Evolutionary conservation across 1,139 yeast species (phyloP).

Genomic region (Tardiomyces blankii): DNA sequence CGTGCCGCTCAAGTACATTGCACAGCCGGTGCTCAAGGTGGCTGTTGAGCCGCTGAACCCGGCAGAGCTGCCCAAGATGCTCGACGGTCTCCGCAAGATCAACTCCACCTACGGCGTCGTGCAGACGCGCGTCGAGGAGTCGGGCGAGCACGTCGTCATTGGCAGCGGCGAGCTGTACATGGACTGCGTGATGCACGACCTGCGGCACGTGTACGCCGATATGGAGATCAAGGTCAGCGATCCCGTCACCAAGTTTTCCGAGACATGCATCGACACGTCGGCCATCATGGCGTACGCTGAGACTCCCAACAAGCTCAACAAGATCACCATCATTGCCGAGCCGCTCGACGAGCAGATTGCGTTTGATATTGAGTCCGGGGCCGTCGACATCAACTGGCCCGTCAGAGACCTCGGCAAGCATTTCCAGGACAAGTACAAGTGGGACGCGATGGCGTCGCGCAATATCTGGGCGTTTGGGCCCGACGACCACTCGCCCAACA

Average conservation of each 20-base stretch:
- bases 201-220: slow-evolving; percentile 49
- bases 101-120: slow-evolving; percentile 57
- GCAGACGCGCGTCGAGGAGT: slow-evolving; percentile 64
- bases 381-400: slow-evolving; percentile 25
- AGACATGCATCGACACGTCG: slow-evolving; percentile 60
- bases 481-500: slow-evolving; percentile 41
- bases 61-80: slow-evolving; percentile 61
- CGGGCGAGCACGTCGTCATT: slow-evolving; percentile 73
- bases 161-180: slow-evolving; percentile 86
- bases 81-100: slow-evolving; percentile 54
- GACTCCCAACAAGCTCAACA: slow-evolving; percentile 44
- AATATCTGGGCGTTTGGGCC: slow-evolving; percentile 80
- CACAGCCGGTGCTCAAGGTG: slow-evolving; percentile 59
- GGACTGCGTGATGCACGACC: slow-evolving; percentile 74
- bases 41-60: slow-evolving; percentile 79
- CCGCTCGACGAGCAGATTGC: slow-evolving; percentile 51
- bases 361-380: slow-evolving; percentile 46
- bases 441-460: slow-evolving; percentile 81
- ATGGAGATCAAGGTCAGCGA: slow-evolving; percentile 75
- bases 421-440: slow-evolving; percentile 47
- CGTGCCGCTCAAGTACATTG: slow-evolving; percentile 22
- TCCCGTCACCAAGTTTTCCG: slow-evolving; percentile 72
- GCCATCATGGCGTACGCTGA: slow-evolving; percentile 53
- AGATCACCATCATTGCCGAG: slow-evolving; percentile 66
- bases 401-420: slow-evolving; percentile 36